These are phyloP conservation scores for Verticillium nubilum DNA, from an alignment of 2,329 filamentous ascomycete species.

Conservation along the genomic window DNA sequence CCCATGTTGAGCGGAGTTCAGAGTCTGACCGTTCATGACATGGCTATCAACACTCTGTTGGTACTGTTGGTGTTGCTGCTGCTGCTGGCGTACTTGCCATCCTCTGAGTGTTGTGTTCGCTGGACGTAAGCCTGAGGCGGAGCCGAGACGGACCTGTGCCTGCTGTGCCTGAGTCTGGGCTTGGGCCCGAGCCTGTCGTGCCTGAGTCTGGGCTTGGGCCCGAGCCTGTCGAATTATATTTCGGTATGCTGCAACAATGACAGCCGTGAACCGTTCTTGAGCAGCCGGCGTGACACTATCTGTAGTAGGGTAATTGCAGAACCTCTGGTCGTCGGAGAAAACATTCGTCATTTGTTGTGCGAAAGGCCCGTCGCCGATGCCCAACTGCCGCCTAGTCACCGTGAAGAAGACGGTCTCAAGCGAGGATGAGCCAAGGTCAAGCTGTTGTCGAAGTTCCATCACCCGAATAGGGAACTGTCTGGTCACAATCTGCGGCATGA, in stretches of 20 bases:
- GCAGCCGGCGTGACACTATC: background rate
- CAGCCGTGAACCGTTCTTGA: background rate
- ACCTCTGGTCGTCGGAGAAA: constrained; percentile 20
- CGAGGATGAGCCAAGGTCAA: constrained; percentile 42
- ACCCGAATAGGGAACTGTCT: constrained; percentile 49
- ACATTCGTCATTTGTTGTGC: constrained; percentile 26
- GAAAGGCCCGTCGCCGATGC: constrained; percentile 25
- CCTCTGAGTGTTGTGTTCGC: no score
- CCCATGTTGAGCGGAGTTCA: background rate
- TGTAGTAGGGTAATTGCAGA: background rate
- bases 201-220: background rate
- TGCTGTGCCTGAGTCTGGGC: background rate
- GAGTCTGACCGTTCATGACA: background rate
- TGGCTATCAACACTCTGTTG: background rate
- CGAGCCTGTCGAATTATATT: background rate
- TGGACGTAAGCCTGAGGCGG: background rate
- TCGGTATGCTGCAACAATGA: background rate
- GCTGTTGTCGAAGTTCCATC: constrained; percentile 43
- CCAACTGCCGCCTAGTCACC: constrained; percentile 40
- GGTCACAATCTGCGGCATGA: constrained; percentile 26
- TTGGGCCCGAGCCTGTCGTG: no score
- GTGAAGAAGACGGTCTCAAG: constrained; percentile 51
- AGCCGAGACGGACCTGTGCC: background rate
- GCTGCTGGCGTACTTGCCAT: no score
- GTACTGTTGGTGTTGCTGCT: no score